Evolutionary conservation across 495 filamentous ascomycete species (phyloP).

Genomic region (Viridothelium virens): DNA sequence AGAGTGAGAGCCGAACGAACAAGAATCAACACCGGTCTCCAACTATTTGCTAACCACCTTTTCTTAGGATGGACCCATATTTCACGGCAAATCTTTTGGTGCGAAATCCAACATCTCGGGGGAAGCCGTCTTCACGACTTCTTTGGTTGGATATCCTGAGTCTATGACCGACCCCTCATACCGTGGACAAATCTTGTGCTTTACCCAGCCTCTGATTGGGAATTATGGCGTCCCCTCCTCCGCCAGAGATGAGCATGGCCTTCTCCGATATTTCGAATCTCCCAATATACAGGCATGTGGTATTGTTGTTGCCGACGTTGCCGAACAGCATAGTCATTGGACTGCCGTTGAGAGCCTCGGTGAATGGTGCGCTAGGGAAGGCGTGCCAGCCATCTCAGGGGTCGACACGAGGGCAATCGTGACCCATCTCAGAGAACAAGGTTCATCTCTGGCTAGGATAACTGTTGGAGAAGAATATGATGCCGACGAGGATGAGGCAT

Average conservation of each 20-base stretch:
- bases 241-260: constrained; percentile 64
- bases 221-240: constrained; percentile 92
- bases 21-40: background rate
- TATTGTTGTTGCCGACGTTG: constrained; percentile 91
- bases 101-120: constrained; percentile 86
- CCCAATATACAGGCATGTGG: constrained; percentile 93
- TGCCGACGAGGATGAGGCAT: constrained; percentile 95
- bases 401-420: constrained; percentile 97
- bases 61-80: constrained; percentile 71
- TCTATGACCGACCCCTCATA: constrained; percentile 98
- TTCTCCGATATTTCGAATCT: constrained; percentile 90
- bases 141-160: constrained; percentile 90
- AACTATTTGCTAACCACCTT: constrained; percentile 21
- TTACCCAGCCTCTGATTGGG: constrained; percentile 97
- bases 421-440: constrained; percentile 88
- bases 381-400: constrained; percentile 90
- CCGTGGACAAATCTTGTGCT: constrained; percentile 95
- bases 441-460: constrained; percentile 89
- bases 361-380: constrained; percentile 92
- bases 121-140: constrained; percentile 92
- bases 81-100: constrained; percentile 87
- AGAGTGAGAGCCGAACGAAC: constrained; percentile 46
- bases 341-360: constrained; percentile 89
- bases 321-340: constrained; percentile 93
- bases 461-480: constrained; percentile 97